These are phyloP conservation scores for Ocimum tenuiflorum DNA, from an alignment of 257 asterid genomes.

Conservation along the genomic window DNA sequence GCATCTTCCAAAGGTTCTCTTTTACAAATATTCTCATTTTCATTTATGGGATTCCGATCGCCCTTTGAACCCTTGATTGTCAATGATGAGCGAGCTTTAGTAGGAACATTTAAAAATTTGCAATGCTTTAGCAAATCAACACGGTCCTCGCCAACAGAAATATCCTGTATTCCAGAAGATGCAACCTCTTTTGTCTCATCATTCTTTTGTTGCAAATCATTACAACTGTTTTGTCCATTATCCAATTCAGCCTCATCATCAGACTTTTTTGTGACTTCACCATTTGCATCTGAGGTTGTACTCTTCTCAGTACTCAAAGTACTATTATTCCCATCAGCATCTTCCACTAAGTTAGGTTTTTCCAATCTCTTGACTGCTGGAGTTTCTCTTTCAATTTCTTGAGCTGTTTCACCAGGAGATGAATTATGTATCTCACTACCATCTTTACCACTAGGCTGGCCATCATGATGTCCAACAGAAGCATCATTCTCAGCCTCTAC, in stretches of 20 bases:
- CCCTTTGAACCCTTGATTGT: slow-evolving; percentile 39
- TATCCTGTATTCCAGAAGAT: slow-evolving; percentile 26
- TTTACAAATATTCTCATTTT: slow-evolving; percentile 28
- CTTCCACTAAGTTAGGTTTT: slow-evolving; percentile 31
- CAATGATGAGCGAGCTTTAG: slow-evolving; percentile 63
- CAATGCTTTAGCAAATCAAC: slow-evolving; percentile 50
- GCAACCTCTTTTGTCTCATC: slow-evolving; percentile 27
- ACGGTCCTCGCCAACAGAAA: slow-evolving; percentile 26
- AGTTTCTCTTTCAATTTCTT: slow-evolving; percentile 26
- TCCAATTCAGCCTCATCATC: slow-evolving; percentile 34
- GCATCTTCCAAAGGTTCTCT: slow-evolving; percentile 39
- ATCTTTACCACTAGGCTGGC: slow-evolving; percentile 36
- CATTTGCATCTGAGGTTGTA: slow-evolving; percentile 28
- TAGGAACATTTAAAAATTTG: slow-evolving; percentile 56
- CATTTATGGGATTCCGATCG: slow-evolving; percentile 29
- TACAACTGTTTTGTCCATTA: slow-evolving; percentile 24
- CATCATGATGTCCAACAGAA: slow-evolving; percentile 33
- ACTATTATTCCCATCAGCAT: slow-evolving; percentile 30
- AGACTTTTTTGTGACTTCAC: slow-evolving; percentile 33
- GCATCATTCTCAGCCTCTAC: slow-evolving; percentile 35
- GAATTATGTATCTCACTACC: slow-evolving; percentile 30
- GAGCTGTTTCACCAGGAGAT: slow-evolving; percentile 33
- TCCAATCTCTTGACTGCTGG: slow-evolving; percentile 30
- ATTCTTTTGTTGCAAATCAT: slow-evolving; percentile 27
- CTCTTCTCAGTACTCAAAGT: slow-evolving; percentile 24